Evolutionary conservation across 805 yeast genomes (phyloP), one percentile per base, ranked within the genome.

Genomic region (Candida silvicultrix): DNA sequence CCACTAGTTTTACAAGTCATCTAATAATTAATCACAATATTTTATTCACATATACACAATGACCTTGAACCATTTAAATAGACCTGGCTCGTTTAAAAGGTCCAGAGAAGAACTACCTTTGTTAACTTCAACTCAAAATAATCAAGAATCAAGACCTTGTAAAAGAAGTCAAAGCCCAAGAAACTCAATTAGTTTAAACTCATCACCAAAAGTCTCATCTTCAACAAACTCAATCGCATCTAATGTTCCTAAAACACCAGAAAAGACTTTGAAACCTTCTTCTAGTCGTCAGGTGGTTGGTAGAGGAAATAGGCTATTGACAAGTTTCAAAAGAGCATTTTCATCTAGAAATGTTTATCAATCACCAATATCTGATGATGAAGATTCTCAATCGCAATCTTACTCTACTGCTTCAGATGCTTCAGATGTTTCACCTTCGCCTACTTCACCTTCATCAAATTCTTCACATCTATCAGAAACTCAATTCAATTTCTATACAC

Each of bases 301-400:
- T n/a, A 32, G 10, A 16, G 52, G 46, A 38, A 45, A 45, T 28
- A 56, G 42, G 21, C 39, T 57, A n/a, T 41, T 59, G 29, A 54
- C 60, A 10, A 51, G 57, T 20, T 58, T 58, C 43, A 51, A 47
- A 39, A 58, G 39, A 14, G 59, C 55, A 4, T 54, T 43, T 23
- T 35, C 36, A 14, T 40, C 50, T 2, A 44, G 42, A 21, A 23
- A 38, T 36, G 32, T 23, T 1, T 45, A 37, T 36, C 47, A 41
- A 3, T 50, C 57, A 2, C 56, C 59, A 23, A 44, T 50, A 5
- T 52, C 58, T 16, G 52, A 49, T n/a, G 28, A 19, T 15, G 48
- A 42, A 9, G 43, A 40, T 20, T 31, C 37, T 15, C 15, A 16
- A 11, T 34, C 39, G 5, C 25, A 23, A 6, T 23, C 25, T 6